Conservation (phyloP, 2,329 filamentous ascomycete species). For the Ophiostoma populinum region DNA sequence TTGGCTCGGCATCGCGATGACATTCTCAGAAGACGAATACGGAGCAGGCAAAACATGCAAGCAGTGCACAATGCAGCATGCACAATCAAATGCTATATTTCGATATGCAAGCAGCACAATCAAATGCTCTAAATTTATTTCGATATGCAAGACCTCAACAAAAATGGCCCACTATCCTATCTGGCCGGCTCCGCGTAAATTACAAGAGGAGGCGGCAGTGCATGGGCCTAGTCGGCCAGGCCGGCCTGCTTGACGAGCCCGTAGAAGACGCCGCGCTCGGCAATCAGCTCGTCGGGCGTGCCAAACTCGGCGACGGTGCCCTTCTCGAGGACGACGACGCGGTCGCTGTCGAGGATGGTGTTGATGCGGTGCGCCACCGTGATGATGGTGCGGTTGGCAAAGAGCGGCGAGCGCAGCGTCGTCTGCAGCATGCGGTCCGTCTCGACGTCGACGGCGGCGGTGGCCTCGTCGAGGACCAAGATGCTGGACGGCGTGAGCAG, state of each 20-base stretch:
- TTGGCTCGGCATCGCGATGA: too few species aligned
- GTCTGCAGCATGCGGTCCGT: slow-evolving; percentile 50
- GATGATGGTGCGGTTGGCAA: slow-evolving; percentile 88
- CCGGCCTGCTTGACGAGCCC: slow-evolving; percentile 84
- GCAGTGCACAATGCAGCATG: too few species aligned
- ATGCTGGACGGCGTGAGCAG: slow-evolving; percentile 94
- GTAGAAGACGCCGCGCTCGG: slow-evolving; percentile 65
- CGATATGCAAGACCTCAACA: too few species aligned
- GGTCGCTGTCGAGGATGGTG: slow-evolving; percentile 77
- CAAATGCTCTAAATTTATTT: background rate
- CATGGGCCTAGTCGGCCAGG: slow-evolving; percentile 28
- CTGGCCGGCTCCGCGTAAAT: too few species aligned
- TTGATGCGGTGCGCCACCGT: slow-evolving; percentile 98
- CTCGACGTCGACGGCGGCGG: slow-evolving; percentile 54
- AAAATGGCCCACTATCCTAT: too few species aligned
- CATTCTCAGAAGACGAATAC: too few species aligned
- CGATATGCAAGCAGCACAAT: too few species aligned
- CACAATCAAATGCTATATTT: too few species aligned
- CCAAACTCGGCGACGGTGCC: slow-evolving; percentile 88
- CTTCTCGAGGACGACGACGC: slow-evolving; percentile 84
- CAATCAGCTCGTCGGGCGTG: slow-evolving; percentile 61
- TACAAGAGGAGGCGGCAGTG: background rate
- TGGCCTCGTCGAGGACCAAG: slow-evolving; percentile 90
- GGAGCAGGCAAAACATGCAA: too few species aligned
- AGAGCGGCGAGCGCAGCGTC: slow-evolving; percentile 47